Conservation (phyloP, 129 eudicot genomes). For the Sambucus nigra region DNA sequence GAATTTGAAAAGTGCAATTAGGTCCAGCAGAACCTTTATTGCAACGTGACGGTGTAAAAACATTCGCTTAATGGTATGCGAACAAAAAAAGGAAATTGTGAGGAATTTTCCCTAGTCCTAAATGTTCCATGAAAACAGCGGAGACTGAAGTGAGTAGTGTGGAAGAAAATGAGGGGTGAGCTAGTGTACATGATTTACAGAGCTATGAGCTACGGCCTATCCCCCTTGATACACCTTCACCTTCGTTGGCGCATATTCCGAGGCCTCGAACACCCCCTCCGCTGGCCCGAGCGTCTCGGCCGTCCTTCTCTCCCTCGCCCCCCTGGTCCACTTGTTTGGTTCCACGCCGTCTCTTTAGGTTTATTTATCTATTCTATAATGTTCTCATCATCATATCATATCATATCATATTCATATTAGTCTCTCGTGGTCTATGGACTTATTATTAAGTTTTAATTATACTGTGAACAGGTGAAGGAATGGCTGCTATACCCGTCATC, state of each 20-base stretch:
- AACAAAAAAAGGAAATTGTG: too few species aligned
- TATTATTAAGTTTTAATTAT: too few species aligned
- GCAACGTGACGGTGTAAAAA: too few species aligned
- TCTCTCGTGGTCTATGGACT: too few species aligned
- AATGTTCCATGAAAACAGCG: too few species aligned
- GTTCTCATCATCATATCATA: too few species aligned
- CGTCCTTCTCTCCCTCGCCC: slow-evolving; percentile 67
- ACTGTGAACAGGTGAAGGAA: slow-evolving; percentile 67
- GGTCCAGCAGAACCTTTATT: too few species aligned
- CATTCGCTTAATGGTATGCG: too few species aligned
- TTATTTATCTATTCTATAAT: too few species aligned
- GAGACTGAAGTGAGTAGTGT: slow-evolving; percentile 15
- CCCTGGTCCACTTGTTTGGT: slow-evolving; percentile 70
- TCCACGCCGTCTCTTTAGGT: slow-evolving; percentile 98
- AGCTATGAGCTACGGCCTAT: slow-evolving; percentile 39
- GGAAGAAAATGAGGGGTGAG: slow-evolving; percentile 31
- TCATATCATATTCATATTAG: too few species aligned
- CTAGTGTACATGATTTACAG: slow-evolving; percentile 49
- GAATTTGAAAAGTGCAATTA: too few species aligned
- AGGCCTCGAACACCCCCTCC: slow-evolving; percentile 66
- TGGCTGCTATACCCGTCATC: slow-evolving; percentile 74
- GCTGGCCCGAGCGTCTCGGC: slow-evolving; percentile 95
- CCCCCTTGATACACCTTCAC: slow-evolving; percentile 66
- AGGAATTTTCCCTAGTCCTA: too few species aligned
- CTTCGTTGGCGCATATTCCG: slow-evolving; percentile 75